Percentiles rank a stretch among this genome's conserved stretches.
phyloP scores from a whole-genome alignment of 1,284 basidiomycete species.

The Sphaerobolus stellatus region DNA sequence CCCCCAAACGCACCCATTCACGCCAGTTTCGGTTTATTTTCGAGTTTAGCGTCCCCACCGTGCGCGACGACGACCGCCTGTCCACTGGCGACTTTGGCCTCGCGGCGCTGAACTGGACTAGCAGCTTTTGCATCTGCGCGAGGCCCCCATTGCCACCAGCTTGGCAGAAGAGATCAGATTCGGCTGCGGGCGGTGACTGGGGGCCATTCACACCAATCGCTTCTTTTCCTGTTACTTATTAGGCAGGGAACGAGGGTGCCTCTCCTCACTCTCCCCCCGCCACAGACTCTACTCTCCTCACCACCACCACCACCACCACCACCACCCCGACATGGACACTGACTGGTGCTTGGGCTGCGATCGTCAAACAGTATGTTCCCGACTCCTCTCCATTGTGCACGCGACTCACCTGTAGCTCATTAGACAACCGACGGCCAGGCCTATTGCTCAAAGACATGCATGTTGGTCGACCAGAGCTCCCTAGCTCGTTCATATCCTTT shows the following conservation, averaged over 20 bases:
- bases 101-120: too few species aligned
- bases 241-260: background rate
- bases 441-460: slow-evolving; percentile 59
- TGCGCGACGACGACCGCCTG: too few species aligned
- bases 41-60: too few species aligned
- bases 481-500: background rate
- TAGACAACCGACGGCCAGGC: slow-evolving; percentile 38
- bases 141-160: too few species aligned
- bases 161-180: too few species aligned
- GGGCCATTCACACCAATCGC: too few species aligned
- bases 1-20: too few species aligned
- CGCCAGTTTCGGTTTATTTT: too few species aligned
- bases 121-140: too few species aligned
- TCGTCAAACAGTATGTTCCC: slow-evolving; percentile 48
- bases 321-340: slow-evolving; percentile 47
- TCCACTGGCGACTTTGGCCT: too few species aligned
- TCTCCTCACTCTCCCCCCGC: background rate
- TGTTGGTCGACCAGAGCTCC: slow-evolving; percentile 7
- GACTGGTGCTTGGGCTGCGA: slow-evolving; percentile 68
- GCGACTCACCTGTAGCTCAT: slow-evolving; percentile 16
- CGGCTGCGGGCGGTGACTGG: too few species aligned
- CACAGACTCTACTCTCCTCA: slow-evolving; percentile 13
- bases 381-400: slow-evolving; percentile 4
- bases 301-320: slow-evolving; percentile 15
- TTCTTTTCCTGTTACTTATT: background rate